Conservation (phyloP, 1,139 yeast genomes). For the Candida glucosophila region DNA sequence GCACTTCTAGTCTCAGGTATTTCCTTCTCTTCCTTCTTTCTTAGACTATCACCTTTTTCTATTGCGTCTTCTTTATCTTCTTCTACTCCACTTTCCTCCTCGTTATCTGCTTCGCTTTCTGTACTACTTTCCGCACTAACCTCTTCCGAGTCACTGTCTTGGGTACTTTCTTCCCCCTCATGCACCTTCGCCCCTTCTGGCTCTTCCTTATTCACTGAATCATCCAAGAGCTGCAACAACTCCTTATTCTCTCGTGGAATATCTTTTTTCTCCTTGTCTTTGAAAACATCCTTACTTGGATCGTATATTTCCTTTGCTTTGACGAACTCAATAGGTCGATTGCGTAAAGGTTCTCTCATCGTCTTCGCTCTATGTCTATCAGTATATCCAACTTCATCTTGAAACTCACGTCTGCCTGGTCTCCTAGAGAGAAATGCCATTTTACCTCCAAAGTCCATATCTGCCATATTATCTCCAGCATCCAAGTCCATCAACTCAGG, state of each 20-base stretch:
- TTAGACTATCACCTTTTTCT: too few species aligned
- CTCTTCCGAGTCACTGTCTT: constrained; percentile 1
- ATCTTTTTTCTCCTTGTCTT: constrained; percentile 15
- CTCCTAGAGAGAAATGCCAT: constrained; percentile 27
- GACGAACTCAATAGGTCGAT: constrained; percentile 51
- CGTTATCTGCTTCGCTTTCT: constrained; percentile 3
- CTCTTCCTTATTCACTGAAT: constrained; percentile 1
- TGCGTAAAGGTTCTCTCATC: constrained; percentile 40
- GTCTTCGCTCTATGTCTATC: constrained; percentile 34
- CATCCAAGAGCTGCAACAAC: constrained; percentile 1
- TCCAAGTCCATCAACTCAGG: constrained; percentile 39
- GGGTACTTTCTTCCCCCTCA: constrained; percentile 1
- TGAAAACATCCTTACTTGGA: constrained; percentile 47
- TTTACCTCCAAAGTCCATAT: constrained; percentile 9
- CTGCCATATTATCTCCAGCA: constrained; percentile 21
- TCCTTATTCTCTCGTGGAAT: constrained; percentile 4
- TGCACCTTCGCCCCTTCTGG: constrained; percentile 1
- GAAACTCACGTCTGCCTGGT: constrained; percentile 23
- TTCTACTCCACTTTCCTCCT: constrained; percentile 5
- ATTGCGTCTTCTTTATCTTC: constrained; percentile 1
- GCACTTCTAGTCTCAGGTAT: constrained; percentile 1
- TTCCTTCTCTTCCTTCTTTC: too few species aligned
- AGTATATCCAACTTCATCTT: constrained; percentile 41
- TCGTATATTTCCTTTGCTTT: constrained; percentile 60
- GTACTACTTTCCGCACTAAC: constrained; percentile 1